Base-by-base conservation (phyloP, 1,139 yeast species). In the Taiozyma sp. region DNA sequence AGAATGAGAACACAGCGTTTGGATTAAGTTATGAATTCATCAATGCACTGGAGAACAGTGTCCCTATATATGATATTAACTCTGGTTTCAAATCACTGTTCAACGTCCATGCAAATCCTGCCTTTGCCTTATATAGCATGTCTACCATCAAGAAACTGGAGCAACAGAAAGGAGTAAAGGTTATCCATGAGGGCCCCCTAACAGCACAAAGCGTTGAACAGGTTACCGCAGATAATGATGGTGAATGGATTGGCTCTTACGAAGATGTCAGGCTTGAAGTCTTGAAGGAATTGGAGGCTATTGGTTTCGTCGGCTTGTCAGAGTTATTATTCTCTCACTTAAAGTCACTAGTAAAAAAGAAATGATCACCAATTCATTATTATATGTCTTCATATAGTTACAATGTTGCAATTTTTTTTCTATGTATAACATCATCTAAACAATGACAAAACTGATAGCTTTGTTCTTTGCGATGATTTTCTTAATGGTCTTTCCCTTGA, bases 81-180 rank as follows among this genome's bases (percentile, higher is more conserved):
- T 53, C 64, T 46, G 63, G 57, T 13, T 58, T 71, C 32, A 67
- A 70, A 40, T 65, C 72, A 13, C 64, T 76, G 4, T 86, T 83
- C 41, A 75, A 80, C 45, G 52, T 86, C 0, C 76, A 81, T 52
- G 77, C 80, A 50, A 71, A 80, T 28, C 84, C 90, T 0, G 71
- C 82, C 2, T 78, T 82, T 66, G 70, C 80, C 1, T 75, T 71
- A 27, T 60, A 76, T 4, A 70, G 79, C 14, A 73, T 81, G 0
- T 70, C 71, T 22, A 65, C 75, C 3, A 59, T 83, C 13, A 69
- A 83, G 68, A 60, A 64, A 2, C 55, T 81, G 12, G 88, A 83
- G 55, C 10, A 8, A 9, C 83, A 80, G 49, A 58, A 62, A 3
- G 59, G 56, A 1, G 65, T 73, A 6, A 57, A 64, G 10, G 59